Evolutionary conservation across 2,329 filamentous ascomycete genomes (phyloP), one percentile per base, ranked within the genome.

Genomic region (Metarhizium brunneum): DNA sequence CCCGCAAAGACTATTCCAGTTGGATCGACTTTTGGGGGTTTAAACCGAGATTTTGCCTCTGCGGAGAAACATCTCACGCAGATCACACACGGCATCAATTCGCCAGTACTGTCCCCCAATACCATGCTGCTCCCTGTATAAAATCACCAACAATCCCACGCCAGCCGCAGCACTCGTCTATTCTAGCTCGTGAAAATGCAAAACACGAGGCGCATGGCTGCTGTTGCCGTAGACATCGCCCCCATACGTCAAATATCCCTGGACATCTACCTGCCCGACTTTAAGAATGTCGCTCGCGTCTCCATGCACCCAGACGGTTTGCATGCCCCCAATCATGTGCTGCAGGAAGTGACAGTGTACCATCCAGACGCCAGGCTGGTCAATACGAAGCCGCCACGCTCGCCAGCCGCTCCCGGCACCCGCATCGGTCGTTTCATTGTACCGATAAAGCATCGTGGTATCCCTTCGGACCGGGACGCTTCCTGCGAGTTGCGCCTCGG

Each of bases 331-430:
- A 18, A 81, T 68, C 74, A 82, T 81, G 63, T 85, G 82, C 54
- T 77, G 75, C 49, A 80, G 60, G 20, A 79, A 75, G 63, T 85
- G 82, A 57, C 82, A 85, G 64, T 85, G 82, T 58, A 84, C 70
- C 78, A 85, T 78, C 80, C 80, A 85, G 2, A 80, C 79, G 0
- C 82, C 83, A 0, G 60, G 50, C 43, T 59, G 51, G 25, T 71
- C 65, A 2, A 77, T 65, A 4, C 71, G 63, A 0, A 85, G 65
- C 11, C 83, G 70, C 83, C 82, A 86, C 0, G 75, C 82, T 25
- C 83, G 70, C 83, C 83, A 87, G 0, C 83, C 81, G 0, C 73
- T 71, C 2, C 72, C 72, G 2, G 70, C 64, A 4, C 74, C 68
- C 0, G 73, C 64, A n/a, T 45, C 5, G 14, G 38, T 45, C 2